Conservation (phyloP, 495 filamentous ascomycete species). For the Penicillium cosmopolitanum region DNA sequence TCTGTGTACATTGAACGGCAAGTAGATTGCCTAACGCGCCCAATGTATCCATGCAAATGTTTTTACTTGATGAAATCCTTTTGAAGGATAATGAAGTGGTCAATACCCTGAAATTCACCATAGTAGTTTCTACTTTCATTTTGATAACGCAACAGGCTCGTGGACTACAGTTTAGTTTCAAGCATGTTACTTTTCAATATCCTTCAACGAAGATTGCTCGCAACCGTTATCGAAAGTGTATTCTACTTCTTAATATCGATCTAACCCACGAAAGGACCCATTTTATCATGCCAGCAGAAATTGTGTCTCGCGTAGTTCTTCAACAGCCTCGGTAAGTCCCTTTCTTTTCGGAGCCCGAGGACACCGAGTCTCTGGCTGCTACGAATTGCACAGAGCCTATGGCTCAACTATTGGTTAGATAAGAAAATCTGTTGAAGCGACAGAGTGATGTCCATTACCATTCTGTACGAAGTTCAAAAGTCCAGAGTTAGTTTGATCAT, state of each 20-base stretch:
- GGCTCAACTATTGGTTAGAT: neutral
- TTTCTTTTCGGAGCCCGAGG: conserved; percentile 1
- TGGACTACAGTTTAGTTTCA: neutral
- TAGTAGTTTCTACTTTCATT: neutral
- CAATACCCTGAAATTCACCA: neutral
- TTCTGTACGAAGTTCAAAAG: neutral
- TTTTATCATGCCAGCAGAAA: neutral
- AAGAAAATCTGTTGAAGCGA: neutral
- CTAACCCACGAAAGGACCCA: too few species aligned
- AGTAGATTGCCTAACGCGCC: neutral
- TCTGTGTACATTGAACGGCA: neutral
- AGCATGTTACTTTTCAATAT: neutral
- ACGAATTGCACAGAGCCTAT: neutral
- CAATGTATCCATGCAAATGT: neutral
- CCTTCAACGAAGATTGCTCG: too few species aligned
- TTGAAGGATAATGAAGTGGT: neutral
- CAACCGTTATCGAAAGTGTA: too few species aligned
- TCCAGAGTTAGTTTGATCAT: neutral
- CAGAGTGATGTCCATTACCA: neutral
- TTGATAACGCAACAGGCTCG: neutral
- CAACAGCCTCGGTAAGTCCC: neutral
- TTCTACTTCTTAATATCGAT: too few species aligned
- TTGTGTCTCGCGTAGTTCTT: neutral
- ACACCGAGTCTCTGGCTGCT: neutral
- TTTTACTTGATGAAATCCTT: neutral